Base-by-base conservation (phyloP, 352 stramenopile genomes). In the Phytophthora aleatoria region DNA sequence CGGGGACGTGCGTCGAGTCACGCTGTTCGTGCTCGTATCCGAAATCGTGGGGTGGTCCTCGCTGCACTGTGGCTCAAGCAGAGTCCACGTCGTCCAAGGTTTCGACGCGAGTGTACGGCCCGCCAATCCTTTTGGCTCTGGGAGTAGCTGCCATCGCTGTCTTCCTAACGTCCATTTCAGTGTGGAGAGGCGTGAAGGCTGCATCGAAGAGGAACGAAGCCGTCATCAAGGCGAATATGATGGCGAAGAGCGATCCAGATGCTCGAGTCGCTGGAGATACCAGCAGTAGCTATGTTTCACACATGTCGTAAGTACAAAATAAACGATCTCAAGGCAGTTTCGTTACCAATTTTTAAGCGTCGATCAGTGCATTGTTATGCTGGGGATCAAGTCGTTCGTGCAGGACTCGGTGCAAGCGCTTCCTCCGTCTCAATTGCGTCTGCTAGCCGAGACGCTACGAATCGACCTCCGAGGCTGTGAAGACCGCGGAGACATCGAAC, bases 371-470 rank as follows among this genome's bases (percentile, higher is more conserved):
- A 20, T 16, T 10, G 43, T 33, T 10, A 89, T 91, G 82, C 45
- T 86, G 28, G 80, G 75, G 41, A 69, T 91, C 57, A 91, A 91
- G 58, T 47, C 62, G 4, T 89, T 89, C 50, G 71, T 89, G 31
- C 82, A 89, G 35, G 77, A 91, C n/a, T 78, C 78, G 1, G 78
- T 89, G 56, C 66, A 82, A 20, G 54, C 58, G n/a, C 67, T 92
- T 13, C 74, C 87, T 44, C 64, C 70, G 38, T 42, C 69, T 13
- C 63, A 77, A 53, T 60, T 92, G 8, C 73, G 69, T 50, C 35
- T 79, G 26, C 67, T 92, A 35, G 76, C 79, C 0, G 79, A 86
- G 43, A 89, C 81, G 15, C 74, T 92, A 35, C 79, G 83, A 28
- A 73, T 93, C 13, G 81, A 91, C 47, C 61, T 85, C 41, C 72